These are phyloP conservation scores for Entomortierella chlamydospora DNA, from an alignment of 192 early-diverging fungal genomes.

Conservation along the genomic window DNA sequence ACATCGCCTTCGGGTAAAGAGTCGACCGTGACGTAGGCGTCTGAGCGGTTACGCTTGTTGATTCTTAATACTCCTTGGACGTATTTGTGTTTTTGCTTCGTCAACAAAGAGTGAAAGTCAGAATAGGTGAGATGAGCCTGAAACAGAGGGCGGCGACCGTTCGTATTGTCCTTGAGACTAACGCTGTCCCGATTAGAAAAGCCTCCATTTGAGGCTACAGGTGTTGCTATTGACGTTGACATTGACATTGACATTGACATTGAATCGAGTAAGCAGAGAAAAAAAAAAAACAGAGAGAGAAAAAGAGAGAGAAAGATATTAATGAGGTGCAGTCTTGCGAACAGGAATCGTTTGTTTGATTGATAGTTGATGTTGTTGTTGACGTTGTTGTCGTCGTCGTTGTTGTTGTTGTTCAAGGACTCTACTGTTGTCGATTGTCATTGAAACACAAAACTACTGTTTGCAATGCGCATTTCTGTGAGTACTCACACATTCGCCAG, in stretches of 20 bases:
- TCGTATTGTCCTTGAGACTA: constrained; percentile 63
- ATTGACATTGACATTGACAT: too few relatives aligned
- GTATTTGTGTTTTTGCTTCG: constrained; percentile 62
- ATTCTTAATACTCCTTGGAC: constrained; percentile 85
- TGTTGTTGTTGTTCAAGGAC: too few relatives aligned
- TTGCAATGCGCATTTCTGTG: too few relatives aligned
- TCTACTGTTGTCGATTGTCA: too few relatives aligned
- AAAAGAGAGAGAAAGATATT: too few relatives aligned
- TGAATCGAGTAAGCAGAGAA: too few relatives aligned
- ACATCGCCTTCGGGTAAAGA: constrained; percentile 78
- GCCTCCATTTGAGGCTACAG: constrained; percentile 49
- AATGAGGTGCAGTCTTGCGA: too few relatives aligned
- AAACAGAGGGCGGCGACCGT: constrained; percentile 68
- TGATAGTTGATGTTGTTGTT: too few relatives aligned
- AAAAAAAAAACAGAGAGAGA: too few relatives aligned
- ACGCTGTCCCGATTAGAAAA: constrained; percentile 60
- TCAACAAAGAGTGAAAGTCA: constrained; percentile 62
- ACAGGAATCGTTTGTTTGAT: too few relatives aligned
- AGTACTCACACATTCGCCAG: constrained; percentile 44
- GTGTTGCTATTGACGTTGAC: constrained; percentile 32
- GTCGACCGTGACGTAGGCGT: constrained; percentile 91
- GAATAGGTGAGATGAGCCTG: constrained; percentile 68
- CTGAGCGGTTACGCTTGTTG: constrained; percentile 85
- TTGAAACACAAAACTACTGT: too few relatives aligned
- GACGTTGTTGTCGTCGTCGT: too few relatives aligned